Evolutionary conservation across 2,329 filamentous ascomycete genomes (phyloP), one percentile per base, ranked within the genome.

Genomic region (Fulvia fulva): DNA sequence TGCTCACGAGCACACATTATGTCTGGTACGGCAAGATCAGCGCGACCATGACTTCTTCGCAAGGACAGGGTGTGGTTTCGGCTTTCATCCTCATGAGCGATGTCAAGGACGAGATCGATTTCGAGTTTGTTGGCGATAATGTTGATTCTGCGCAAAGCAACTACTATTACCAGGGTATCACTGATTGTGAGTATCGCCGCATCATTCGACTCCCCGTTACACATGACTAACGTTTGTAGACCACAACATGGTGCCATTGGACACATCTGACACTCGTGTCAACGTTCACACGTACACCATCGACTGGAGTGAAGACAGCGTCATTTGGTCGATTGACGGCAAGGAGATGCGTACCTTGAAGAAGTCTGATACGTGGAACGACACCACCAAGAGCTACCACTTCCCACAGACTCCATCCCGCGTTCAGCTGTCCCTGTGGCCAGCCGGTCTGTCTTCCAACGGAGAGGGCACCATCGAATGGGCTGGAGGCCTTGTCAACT

Each of bases 61-160:
- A 89, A 69, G 92, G 91, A 58, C 78, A 81, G 47, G 94, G 94
- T 81, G 94, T 99, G 22, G 89, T 99, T n/a, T 95, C 91, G 1
- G 93, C 91, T 28, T 99, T 99, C 73, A 99, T 99, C 73, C 80
- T 97, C 71, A 85, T 97, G 75, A 92, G 89, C 34, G 93, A 97
- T 70, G 89, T 95, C 70, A 96, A 97, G 81, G 94, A 99, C 71
- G 94, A 99, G 76, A 96, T 99, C 69, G 94, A 99, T 78, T 97
- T 91, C 73, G 94, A 99, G 75, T 97, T 89, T 73, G 83, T 99
- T 55, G 94, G 94, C 65, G 83, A 83, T 46, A 90, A 97, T 70
- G 80, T 96, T 62, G 71, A 80, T 49, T 83, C 82, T 62, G 90
- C 88, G 19, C 92, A 99, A 79, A 94, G 91, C 72, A 99, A 99